These are phyloP conservation scores for Silene coronaria DNA, from an alignment of 179 eudicot species.

Conservation along the genomic window DNA sequence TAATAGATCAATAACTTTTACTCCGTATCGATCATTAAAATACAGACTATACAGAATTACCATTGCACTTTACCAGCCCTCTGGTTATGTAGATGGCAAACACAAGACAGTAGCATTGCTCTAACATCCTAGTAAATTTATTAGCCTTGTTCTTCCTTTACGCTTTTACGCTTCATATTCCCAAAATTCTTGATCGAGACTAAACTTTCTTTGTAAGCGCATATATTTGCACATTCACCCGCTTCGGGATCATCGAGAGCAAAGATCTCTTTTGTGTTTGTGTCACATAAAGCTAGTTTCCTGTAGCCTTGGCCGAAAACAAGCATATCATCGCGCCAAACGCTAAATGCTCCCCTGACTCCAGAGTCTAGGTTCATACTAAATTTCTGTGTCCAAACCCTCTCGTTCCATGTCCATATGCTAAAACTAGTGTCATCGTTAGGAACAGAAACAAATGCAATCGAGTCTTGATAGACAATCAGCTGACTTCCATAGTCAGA, in stretches of 20 bases:
- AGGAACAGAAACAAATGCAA: conserved; percentile 7
- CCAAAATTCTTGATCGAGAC: conserved; percentile 3
- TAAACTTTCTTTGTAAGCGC: conserved; percentile 12
- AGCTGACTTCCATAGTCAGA: background rate
- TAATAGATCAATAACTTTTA: no score
- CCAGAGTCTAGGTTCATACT: background rate
- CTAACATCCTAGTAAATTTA: background rate
- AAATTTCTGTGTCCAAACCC: conserved; percentile 2
- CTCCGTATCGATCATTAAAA: no score
- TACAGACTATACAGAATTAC: no score
- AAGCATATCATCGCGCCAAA: conserved; percentile 11
- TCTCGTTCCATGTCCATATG: conserved; percentile 4
- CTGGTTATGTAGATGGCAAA: no score
- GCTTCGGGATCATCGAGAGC: background rate
- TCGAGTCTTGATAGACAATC: conserved; percentile 3
- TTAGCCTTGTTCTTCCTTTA: background rate
- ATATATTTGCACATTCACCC: conserved; percentile 2
- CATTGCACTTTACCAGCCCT: no score
- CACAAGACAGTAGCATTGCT: no score
- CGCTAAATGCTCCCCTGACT: background rate
- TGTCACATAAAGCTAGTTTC: background rate
- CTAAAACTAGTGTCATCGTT: background rate
- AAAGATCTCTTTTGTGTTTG: background rate
- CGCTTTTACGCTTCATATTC: background rate
- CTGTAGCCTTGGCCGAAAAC: background rate